Evolutionary conservation across 2,329 filamentous ascomycete genomes (phyloP), one percentile per base, ranked within the genome.

Genomic region (Diaporthe vaccinii): DNA sequence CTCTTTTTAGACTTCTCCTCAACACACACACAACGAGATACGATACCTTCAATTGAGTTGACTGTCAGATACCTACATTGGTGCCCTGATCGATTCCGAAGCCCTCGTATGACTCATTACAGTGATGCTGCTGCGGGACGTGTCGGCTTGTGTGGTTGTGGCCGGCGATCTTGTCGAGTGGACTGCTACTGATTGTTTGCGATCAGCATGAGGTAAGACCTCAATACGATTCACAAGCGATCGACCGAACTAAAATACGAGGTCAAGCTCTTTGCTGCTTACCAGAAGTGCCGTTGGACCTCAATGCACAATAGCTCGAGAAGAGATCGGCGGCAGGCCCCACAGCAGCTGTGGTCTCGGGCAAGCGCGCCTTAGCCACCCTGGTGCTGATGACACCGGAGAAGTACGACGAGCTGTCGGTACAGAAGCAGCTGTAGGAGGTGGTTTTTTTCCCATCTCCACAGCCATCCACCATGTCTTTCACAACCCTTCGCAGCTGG

Each of bases 341-440:
- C 53, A 57, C 53, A 28, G 53, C 53, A 5, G 53, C 31, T 15
- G 53, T 57, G 25, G 53, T 57, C 25, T 57, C 53, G 14, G 25
- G 53, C 25, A 34, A 20, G 69, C 74, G 75, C 15, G 74, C 72
- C 51, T 69, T 53, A 9, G 70, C 17, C 25, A 75, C 74, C 14
- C 49, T 67, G 25, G 41, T 41, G n/a, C 74, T 73, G 59, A 78
- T 78, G 44, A 75, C 61, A 10, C n/a, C 31, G 9, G 36, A 62
- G 59, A 78, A 77, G 25, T 67, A 51, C 34, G 55, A 68, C 17
- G 69, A 76, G 71, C 74, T 76, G 25, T 58, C 59, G 46, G 72
- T 76, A 72, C 78, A 78, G 72, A 78, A 78, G 68, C 78, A 78
- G 55, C 46, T 62, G 58, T 74, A 78, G 15, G 75, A 78, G 6